Percentiles rank a stretch among this genome's conserved stretches.
phyloP scores from a whole-genome alignment of 305 asterid species.

The Solanum hybrid region DNA sequence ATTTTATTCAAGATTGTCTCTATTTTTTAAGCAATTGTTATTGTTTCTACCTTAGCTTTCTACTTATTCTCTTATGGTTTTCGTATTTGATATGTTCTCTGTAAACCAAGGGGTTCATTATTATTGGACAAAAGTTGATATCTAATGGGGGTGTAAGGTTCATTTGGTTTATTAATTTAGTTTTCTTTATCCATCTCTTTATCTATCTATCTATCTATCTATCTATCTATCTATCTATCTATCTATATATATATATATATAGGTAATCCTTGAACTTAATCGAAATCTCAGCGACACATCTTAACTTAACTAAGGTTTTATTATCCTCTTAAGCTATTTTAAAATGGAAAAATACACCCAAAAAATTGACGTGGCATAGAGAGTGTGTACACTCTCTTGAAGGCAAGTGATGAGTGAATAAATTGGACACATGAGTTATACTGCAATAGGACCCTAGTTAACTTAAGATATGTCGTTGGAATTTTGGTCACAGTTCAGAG shows the following conservation, averaged over 20 bases:
- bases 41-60: slow-evolving; percentile 48
- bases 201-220: no score
- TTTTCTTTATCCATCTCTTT: neutral
- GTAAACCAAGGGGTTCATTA: neutral
- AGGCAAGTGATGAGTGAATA: neutral
- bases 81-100: slow-evolving; percentile 26
- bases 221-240: no score
- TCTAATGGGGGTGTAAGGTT: neutral
- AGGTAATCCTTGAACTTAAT: neutral
- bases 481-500: neutral
- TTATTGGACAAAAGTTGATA: neutral
- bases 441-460: neutral
- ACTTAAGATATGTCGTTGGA: neutral
- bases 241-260: no score
- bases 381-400: neutral
- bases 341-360: no score
- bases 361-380: no score
- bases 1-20: slow-evolving; percentile 63
- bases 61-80: slow-evolving; percentile 79
- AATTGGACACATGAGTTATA: neutral
- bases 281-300: neutral
- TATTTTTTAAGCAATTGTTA: slow-evolving; percentile 43
- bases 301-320: neutral
- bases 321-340: neutral
- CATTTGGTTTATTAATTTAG: neutral